phyloP scores from a whole-genome alignment of 176 grass and related monocot genomes.

The Coix lacrymajobi region DNA sequence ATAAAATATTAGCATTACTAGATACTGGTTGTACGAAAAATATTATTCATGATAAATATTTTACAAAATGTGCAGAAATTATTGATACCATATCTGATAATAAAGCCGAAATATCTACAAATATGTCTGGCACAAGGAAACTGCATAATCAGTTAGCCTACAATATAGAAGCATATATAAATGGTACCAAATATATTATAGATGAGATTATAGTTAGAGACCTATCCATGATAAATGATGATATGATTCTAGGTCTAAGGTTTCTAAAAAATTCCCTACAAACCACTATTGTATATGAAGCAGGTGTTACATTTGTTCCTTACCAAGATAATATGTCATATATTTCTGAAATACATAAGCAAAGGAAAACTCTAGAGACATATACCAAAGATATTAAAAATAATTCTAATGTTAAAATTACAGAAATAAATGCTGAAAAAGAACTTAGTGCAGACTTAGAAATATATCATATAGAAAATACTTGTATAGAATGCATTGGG shows the following conservation, averaged over 20 bases:
- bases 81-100: no score
- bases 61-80: not conserved
- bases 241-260: no score
- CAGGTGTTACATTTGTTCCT: no score
- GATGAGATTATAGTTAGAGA: not conserved
- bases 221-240: no score
- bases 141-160: not conserved
- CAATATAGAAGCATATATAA: not conserved
- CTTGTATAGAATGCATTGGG: not conserved
- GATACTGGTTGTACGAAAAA: not conserved
- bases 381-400: no score
- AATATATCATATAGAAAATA: not conserved
- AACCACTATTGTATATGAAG: no score
- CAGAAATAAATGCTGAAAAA: not conserved
- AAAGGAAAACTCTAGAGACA: no score
- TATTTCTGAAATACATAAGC: no score
- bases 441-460: no score
- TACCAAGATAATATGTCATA: no score
- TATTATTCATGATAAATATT: not conserved
- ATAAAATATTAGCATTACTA: not conserved
- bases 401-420: not conserved
- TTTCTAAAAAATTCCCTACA: not conserved
- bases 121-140: not conserved
- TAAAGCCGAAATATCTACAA: no score
- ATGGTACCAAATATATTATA: not conserved